phyloP scores from a whole-genome alignment of 179 eudicot genomes.

The Beta corolliflora region DNA sequence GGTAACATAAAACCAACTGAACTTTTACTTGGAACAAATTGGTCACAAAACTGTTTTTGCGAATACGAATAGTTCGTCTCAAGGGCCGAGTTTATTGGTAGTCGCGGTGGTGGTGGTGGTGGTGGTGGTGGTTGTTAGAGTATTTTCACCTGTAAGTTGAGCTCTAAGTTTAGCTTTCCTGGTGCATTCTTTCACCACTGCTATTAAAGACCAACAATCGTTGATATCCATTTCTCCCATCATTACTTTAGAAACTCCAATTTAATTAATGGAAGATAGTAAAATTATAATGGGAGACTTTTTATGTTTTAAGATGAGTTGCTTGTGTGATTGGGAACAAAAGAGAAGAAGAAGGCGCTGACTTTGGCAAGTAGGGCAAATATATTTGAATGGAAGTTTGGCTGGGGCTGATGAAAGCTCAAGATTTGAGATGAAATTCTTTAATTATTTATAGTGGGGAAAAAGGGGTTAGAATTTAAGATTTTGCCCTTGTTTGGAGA shows the following conservation, averaged over 20 bases:
- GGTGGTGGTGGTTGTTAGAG: neutral
- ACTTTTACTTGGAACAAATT: neutral
- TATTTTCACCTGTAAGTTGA: neutral
- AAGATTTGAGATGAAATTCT: conserved; percentile 19
- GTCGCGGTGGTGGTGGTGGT: neutral
- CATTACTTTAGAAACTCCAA: neutral
- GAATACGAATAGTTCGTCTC: neutral
- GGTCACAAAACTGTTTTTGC: neutral
- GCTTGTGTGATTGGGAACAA: conserved; percentile 14
- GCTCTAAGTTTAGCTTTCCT: conserved; percentile 2
- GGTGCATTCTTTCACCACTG: conserved; percentile 28
- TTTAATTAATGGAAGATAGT: neutral
- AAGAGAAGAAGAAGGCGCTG: conserved; percentile 19
- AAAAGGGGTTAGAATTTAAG: neutral
- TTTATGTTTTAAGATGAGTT: neutral
- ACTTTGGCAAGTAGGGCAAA: conserved; percentile 16
- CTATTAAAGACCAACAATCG: conserved; percentile 34
- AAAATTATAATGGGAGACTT: neutral
- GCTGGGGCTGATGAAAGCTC: neutral
- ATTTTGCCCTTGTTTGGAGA: conserved; percentile 1
- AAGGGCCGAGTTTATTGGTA: neutral
- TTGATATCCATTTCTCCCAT: conserved; percentile 17
- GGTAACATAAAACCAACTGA: neutral
- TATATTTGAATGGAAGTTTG: neutral
- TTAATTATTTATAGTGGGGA: conserved; percentile 31